These are phyloP conservation scores for Adansonia grandidieri DNA, from an alignment of 441 rosid species.

Conservation along the genomic window DNA sequence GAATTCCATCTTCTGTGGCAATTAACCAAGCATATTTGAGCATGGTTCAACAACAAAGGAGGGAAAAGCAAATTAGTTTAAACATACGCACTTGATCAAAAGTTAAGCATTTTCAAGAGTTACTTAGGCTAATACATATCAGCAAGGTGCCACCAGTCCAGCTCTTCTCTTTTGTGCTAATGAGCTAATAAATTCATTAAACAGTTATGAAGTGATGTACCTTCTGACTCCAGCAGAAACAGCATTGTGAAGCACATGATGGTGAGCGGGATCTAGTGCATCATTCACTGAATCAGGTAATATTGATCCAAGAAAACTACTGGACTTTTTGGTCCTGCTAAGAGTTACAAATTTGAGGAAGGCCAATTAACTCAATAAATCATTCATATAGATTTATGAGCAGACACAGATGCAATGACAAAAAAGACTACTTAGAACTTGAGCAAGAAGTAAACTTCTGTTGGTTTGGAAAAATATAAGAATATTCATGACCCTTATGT, in stretches of 20 bases:
- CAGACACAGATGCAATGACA: background rate
- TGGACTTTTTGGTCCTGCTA: constrained; percentile 65
- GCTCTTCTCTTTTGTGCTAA: background rate
- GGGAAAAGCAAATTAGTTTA: background rate
- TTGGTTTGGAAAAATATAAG: background rate
- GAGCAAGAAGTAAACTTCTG: constrained; percentile 5
- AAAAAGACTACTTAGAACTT: background rate
- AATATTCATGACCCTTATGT: background rate
- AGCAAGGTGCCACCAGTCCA: background rate
- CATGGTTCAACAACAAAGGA: background rate
- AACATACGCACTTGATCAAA: background rate
- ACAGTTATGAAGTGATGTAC: constrained; percentile 38
- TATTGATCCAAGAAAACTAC: constrained; percentile 73
- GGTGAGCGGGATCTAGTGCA: constrained; percentile 77
- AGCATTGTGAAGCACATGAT: constrained; percentile 73
- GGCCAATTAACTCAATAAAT: constrained; percentile 16
- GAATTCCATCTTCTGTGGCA: constrained; percentile 11
- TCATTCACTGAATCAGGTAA: constrained; percentile 81
- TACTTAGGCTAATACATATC: background rate
- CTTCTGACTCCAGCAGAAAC: constrained; percentile 74
- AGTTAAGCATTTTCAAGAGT: background rate
- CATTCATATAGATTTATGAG: constrained; percentile 4
- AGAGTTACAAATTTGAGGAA: constrained; percentile 20
- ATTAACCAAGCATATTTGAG: constrained; percentile 13
- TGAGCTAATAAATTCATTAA: background rate